phyloP scores from a whole-genome alignment of 208 protist species.

The Crithidia mellificae region DNA sequence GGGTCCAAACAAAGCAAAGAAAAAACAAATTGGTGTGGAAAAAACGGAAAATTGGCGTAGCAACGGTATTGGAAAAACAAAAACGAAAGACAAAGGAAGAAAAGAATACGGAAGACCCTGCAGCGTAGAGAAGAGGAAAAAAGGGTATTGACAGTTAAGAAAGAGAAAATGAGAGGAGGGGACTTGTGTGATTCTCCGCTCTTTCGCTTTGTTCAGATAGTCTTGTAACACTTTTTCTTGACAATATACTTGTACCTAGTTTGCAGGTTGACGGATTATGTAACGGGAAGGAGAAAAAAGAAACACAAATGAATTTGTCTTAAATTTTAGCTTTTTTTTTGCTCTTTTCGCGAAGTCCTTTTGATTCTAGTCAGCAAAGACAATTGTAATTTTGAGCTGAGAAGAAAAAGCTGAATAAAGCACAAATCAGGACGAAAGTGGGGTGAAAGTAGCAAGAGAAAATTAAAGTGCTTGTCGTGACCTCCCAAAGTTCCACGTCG shows the following conservation, averaged over 20 bases:
- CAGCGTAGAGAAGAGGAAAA: neutral
- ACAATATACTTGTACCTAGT: neutral
- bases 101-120: neutral
- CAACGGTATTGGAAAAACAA: neutral
- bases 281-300: too few relatives aligned
- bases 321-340: too few relatives aligned
- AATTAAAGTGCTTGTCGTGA: neutral
- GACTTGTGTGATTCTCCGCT: neutral
- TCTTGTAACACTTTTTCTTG: neutral
- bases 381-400: neutral
- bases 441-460: neutral
- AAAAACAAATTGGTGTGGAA: neutral
- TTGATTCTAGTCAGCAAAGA: neutral
- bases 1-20: neutral
- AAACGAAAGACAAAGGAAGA: neutral
- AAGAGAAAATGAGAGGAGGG: neutral
- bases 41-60: constrained; percentile 5
- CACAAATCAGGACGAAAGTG: neutral
- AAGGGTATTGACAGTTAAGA: neutral
- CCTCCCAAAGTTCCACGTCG: neutral
- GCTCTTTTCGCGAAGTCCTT: too few relatives aligned
- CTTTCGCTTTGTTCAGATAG: neutral
- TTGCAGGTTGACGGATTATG: neutral
- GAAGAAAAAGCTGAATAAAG: neutral
- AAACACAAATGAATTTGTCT: too few relatives aligned